Evolutionary conservation across 108 stramenopile species (phyloP), one percentile per base, ranked within the genome.

Genomic region (Stephanodiscus minutulus): DNA sequence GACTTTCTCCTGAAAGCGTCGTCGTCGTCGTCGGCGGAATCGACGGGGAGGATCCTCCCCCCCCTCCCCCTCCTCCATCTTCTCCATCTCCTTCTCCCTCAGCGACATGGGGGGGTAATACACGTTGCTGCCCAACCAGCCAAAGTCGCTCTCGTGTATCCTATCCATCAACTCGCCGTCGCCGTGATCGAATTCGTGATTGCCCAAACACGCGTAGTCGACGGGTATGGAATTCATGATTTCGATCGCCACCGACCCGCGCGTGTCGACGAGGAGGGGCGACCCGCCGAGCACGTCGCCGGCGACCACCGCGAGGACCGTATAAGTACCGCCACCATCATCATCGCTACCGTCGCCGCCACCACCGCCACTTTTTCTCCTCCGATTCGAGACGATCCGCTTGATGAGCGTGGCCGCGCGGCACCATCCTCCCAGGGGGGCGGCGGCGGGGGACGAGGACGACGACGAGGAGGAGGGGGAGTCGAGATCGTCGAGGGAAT

Each of bases 111-210:
- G 37, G 1, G 76, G 64, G 59, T 74, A 74, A 41, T 76, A 76
- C 7, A 81, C 79, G 29, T 81, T 81, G 60, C 75, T 72, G 3
- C 79, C 79, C 29, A 81, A 48, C 79, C 79, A 81, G 13, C 12
- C 37, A 56, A 75, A 81, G 33, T 47, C 47, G 0, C 66, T 68
- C 22, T 73, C 79, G 7, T 48, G 4, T 0, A 81, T 24, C 47
- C 79, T 71, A 7, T 76, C 31, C 66, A 74, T 72, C 33, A 81
- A 52, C 7, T 58, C 63, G 20, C 64, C 70, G 25, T 76, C 75
- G 37, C 79, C 79, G 31, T 76, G 70, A 73, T 81, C 79, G 39
- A 81, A 81, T 46, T 81, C 79, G 47, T 81, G 79, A 60, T 81
- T 81, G 1, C 79, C 79, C 39, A 81, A 35, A 10, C 71, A 70